Evolutionary conservation across 169 alveolate genomes (phyloP).

Genomic region (Besnoitia besnoiti): DNA sequence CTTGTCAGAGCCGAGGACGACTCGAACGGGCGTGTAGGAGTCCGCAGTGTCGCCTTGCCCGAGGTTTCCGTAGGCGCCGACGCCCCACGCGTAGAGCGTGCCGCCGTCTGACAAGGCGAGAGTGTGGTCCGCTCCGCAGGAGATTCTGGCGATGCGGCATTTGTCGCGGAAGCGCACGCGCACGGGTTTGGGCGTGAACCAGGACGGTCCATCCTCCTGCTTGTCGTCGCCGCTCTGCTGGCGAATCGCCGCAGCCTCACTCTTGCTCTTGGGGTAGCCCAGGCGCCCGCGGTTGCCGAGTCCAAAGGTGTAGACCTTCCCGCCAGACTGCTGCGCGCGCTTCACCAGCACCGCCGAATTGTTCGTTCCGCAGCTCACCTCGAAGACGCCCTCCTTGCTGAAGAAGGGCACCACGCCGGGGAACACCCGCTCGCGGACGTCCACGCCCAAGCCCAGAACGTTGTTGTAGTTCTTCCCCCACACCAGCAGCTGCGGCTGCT

Average conservation of each 20-base stretch:
- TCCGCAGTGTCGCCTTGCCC: slow-evolving; percentile 79
- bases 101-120: slow-evolving; percentile 80
- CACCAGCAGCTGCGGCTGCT: slow-evolving; percentile 53
- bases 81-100: slow-evolving; percentile 82
- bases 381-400: neutral
- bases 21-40: slow-evolving; percentile 73
- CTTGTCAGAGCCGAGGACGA: neutral
- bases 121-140: slow-evolving; percentile 86
- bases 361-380: slow-evolving; percentile 57
- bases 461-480: slow-evolving; percentile 65
- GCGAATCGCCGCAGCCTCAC: neutral
- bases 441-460: slow-evolving; percentile 58
- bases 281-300: slow-evolving; percentile 82
- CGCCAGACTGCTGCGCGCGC: slow-evolving; percentile 67
- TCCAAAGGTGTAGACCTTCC: slow-evolving; percentile 82
- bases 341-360: slow-evolving; percentile 39
- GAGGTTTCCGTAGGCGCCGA: slow-evolving; percentile 80
- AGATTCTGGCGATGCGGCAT: slow-evolving; percentile 69
- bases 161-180: slow-evolving; percentile 76
- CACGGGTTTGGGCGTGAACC: slow-evolving; percentile 83
- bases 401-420: slow-evolving; percentile 53
- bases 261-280: slow-evolving; percentile 71
- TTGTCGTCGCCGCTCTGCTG: neutral
- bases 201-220: slow-evolving; percentile 69
- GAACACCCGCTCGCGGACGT: slow-evolving; percentile 32